phyloP scores from a whole-genome alignment of 352 stramenopile species.

The Pythium apleroticum region DNA sequence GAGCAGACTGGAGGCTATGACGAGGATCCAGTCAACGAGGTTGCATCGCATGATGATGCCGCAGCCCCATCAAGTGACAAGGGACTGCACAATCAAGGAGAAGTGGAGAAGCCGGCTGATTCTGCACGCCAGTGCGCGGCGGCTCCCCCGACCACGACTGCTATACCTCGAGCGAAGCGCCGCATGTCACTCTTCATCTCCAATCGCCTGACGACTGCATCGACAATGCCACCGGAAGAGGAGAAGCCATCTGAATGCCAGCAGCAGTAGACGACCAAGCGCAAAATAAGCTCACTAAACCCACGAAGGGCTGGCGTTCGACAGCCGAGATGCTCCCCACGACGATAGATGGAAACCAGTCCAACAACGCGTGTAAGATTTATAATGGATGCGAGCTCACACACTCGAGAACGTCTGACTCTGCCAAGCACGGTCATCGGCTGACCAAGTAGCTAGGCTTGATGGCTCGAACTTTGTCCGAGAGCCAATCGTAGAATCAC shows the following conservation, averaged over 20 bases:
- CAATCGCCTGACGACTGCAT: slow-evolving; percentile 15
- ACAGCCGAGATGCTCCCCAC: too few relatives aligned
- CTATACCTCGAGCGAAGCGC: slow-evolving; percentile 19
- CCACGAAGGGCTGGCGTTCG: too few relatives aligned
- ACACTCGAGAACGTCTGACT: too few relatives aligned
- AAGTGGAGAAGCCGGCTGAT: background rate
- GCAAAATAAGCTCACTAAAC: too few relatives aligned
- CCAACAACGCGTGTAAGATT: too few relatives aligned
- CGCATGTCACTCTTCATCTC: slow-evolving; percentile 42
- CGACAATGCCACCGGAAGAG: slow-evolving; percentile 3
- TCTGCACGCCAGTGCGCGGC: too few relatives aligned
- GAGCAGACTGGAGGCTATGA: background rate
- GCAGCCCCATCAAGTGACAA: background rate
- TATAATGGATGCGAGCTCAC: too few relatives aligned
- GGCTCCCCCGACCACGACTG: background rate
- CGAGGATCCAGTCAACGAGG: background rate
- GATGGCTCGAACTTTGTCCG: too few relatives aligned
- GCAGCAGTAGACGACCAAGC: slow-evolving; percentile 36
- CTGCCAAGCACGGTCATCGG: too few relatives aligned
- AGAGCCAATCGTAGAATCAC: too few relatives aligned
- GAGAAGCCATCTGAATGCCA: slow-evolving; percentile 46
- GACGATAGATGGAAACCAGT: too few relatives aligned
- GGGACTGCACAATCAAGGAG: background rate
- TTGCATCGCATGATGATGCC: background rate
- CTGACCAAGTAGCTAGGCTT: too few relatives aligned